Percentiles rank a stretch among this genome's conserved stretches.
phyloP scores from a whole-genome alignment of 108 stramenopile species.

The Pseudonitzschia multiseries region DNA sequence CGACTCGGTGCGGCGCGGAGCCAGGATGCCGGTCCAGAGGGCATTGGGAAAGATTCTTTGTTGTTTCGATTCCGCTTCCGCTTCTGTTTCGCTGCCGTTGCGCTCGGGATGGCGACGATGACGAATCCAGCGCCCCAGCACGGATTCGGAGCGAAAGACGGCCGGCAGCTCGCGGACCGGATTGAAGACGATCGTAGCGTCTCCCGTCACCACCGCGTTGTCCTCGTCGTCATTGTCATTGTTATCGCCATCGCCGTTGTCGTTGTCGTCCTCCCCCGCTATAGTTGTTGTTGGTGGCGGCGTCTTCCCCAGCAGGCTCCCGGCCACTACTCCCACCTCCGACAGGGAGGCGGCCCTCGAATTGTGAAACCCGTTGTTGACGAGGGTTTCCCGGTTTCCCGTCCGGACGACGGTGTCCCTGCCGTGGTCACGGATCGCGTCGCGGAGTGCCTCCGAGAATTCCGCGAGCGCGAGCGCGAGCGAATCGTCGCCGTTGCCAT shows the following conservation, averaged over 20 bases:
- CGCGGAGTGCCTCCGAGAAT: background rate
- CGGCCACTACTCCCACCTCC: slow-evolving; percentile 14
- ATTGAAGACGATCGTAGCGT: slow-evolving; percentile 43
- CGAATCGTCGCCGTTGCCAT: too few species aligned
- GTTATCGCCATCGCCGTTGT: background rate
- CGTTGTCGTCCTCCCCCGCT: too few species aligned
- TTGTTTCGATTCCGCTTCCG: background rate
- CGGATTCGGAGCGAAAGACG: background rate
- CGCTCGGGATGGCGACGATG: too few species aligned
- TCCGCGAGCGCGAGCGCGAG: background rate
- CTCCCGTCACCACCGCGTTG: slow-evolving; percentile 9
- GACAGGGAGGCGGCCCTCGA: slow-evolving; percentile 21
- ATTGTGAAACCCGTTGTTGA: slow-evolving; percentile 42
- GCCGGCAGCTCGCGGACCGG: slow-evolving; percentile 36
- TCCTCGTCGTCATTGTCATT: background rate
- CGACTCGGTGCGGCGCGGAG: background rate
- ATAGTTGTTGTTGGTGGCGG: too few species aligned
- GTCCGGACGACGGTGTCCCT: slow-evolving; percentile 35
- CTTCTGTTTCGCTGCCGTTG: background rate
- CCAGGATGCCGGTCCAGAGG: slow-evolving; percentile 15
- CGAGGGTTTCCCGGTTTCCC: slow-evolving; percentile 43
- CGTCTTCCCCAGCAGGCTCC: background rate
- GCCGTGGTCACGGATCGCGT: slow-evolving; percentile 2
- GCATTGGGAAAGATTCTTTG: slow-evolving; percentile 13
- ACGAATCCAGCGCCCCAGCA: background rate